phyloP scores from a whole-genome alignment of 2,329 filamentous ascomycete species.

The Beauveria medogensis region DNA sequence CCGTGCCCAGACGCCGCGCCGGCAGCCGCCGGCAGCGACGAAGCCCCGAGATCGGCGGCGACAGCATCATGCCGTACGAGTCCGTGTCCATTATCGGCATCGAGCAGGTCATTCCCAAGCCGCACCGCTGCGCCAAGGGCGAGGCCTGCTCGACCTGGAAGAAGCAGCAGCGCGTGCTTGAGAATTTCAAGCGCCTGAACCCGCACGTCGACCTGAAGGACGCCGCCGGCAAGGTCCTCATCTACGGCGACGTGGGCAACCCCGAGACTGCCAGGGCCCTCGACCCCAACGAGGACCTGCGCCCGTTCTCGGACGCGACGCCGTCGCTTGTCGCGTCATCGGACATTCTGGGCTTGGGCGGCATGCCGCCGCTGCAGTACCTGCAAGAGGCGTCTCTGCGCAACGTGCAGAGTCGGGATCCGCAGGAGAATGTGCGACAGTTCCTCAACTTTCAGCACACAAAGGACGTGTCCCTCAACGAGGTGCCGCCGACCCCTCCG shows the following conservation, averaged over 20 bases:
- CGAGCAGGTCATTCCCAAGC: constrained; percentile 78
- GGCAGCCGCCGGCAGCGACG: constrained; percentile 30
- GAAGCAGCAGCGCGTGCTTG: constrained; percentile 70
- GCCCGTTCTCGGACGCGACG: constrained; percentile 65
- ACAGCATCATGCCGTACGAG: constrained; percentile 68
- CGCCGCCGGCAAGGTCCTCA: constrained; percentile 60
- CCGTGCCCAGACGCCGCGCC: constrained; percentile 27
- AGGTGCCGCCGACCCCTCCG: constrained; percentile 62
- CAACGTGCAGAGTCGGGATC: constrained; percentile 63
- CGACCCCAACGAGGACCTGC: constrained; percentile 44
- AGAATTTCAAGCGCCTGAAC: constrained; percentile 66
- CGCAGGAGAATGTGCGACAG: constrained; percentile 87
- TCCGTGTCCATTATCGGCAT: constrained; percentile 89
- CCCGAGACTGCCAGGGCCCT: constrained; percentile 53
- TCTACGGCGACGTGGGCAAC: constrained; percentile 74
- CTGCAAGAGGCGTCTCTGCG: constrained; percentile 69
- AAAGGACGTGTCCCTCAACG: constrained; percentile 30
- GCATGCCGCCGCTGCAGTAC: constrained; percentile 54
- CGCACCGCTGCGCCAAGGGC: constrained; percentile 78
- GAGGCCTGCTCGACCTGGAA: constrained; percentile 77
- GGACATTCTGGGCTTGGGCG: constrained; percentile 70
- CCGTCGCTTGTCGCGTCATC: constrained; percentile 87
- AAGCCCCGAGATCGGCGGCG: constrained; percentile 36
- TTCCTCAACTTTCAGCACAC: constrained; percentile 78
- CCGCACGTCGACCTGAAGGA: constrained; percentile 48